Evolutionary conservation across 768 basidiomycete species (phyloP), one percentile per base, ranked within the genome.

Genomic region (Clitopilus passeckerianus): DNA sequence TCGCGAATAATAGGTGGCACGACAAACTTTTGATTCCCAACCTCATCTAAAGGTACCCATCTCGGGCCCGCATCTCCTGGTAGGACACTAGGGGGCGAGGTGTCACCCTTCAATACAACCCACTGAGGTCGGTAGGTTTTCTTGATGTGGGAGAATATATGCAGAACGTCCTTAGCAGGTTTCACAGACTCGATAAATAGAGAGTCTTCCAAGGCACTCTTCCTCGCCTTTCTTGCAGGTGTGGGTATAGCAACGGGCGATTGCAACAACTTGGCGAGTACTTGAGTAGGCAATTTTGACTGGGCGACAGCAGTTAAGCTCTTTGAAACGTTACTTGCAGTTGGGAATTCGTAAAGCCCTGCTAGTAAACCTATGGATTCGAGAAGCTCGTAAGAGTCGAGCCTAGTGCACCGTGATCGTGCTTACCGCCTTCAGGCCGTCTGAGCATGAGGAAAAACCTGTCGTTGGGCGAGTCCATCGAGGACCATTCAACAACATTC

Each of bases 121-220:
- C 89, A 90, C 63, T 87, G 85, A 16, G 84, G 79, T 59, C 86
- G 81, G 68, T 90, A 95, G 12, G 90, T 94, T 76, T 95, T 93
- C 65, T 78, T 85, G 68, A 95, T 91, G 69, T 98, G 95, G 8
- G 91, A 93, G 73, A 97, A 97, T 53, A 93, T 75, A 67, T 96
- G 94, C 2, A 86, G 59, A 35, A 95, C 84, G 60, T 88, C 81
- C 10, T 87, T 87, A 20, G 77, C 84, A 18, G 80, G 74, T 59
- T 74, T 73, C 57, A 86, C 75, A 59, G 77, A 73, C 37, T 73
- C 64, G 20, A 90, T 77, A 16, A 69, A 73, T 24, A 71, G 53
- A 9, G 61, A 50, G 34, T 62, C 59, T 20, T 18, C 33, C 27
- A 54, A 56, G 37, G 58, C 55, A 56, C 56, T 60, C 12, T 55